Percentiles rank a stretch among this genome's conserved stretches.
Evolutionary conservation across 140 eudicot genomes (phyloP).

Genomic region (Bidens hawaiensis): DNA sequence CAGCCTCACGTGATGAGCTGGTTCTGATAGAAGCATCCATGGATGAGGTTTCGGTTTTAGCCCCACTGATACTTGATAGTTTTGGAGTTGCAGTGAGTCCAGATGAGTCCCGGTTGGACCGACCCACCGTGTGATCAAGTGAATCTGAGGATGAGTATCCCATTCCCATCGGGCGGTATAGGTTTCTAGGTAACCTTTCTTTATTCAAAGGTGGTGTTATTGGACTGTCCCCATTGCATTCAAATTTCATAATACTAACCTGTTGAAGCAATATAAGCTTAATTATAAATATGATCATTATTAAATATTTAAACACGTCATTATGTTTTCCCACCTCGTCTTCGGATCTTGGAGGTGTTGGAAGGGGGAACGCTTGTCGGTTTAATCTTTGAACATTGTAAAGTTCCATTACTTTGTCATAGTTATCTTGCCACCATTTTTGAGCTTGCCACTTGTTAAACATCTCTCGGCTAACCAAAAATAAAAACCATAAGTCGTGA

Average conservation of each 20-base stretch:
- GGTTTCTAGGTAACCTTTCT: slow-evolving; percentile 57
- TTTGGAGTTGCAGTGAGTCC: slow-evolving; percentile 62
- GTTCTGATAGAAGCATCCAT: slow-evolving; percentile 55
- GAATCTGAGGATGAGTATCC: slow-evolving; percentile 68
- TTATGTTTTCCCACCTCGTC: slow-evolving; percentile 34
- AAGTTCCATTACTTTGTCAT: too few species aligned
- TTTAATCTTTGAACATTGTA: slow-evolving; percentile 56
- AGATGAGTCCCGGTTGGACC: slow-evolving; percentile 41
- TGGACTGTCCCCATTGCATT: slow-evolving; percentile 54
- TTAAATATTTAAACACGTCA: too few species aligned
- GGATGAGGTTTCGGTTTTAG: slow-evolving; percentile 63
- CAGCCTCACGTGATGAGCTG: slow-evolving; percentile 88
- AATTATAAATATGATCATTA: too few species aligned
- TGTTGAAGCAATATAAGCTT: slow-evolving; percentile 24
- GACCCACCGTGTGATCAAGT: slow-evolving; percentile 39
- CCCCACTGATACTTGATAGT: too few species aligned
- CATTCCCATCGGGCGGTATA: too few species aligned
- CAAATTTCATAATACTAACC: slow-evolving; percentile 49
- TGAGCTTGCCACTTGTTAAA: too few species aligned
- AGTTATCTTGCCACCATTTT: too few species aligned
- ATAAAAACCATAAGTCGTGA: not conserved
- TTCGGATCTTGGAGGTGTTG: slow-evolving; percentile 61
- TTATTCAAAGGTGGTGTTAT: slow-evolving; percentile 58
- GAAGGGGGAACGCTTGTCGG: slow-evolving; percentile 64
- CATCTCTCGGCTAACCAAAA: too few species aligned